Evolutionary conservation across 2,329 filamentous ascomycete species (phyloP), one percentile per base, ranked within the genome.

Genomic region (Grosmannia clavigera): DNA sequence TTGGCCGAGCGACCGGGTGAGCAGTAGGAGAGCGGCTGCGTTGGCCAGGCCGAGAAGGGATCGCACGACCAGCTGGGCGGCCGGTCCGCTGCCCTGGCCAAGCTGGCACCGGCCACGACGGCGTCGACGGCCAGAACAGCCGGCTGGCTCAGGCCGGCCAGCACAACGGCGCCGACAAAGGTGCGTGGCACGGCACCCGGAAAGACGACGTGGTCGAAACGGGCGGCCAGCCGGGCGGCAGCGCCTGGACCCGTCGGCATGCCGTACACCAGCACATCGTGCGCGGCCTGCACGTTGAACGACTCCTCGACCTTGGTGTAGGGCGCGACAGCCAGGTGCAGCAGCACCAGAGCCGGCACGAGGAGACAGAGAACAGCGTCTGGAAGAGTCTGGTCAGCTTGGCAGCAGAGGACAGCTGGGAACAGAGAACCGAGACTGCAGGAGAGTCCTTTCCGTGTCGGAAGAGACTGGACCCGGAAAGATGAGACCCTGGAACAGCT

Each of bases 221-320:
- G 75, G 3, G 76, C 69, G 19, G 77, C 78, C 19, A 94, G 74
- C 48, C 77, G 80, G 14, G 76, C 70, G 58, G 75, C 69, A 19
- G 80, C 70, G 65, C 85, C 76, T 25, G 73, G 70, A 29, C 64
- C 63, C 1, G 76, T 79, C 0, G 90, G 89, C 1, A 89, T 83
- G 29, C 91, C 91, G 70, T 94, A 90, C 46, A 82, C 81, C 62
- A 96, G 73, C 43, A 99, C 87, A 71, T 99, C 94, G 72, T 97
- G 94, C 3, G 85, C 82, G 6, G 94, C 94, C 72, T 99, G 94
- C 61, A 97, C 84, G 71, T 96, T 96, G 81, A 99, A 97, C 0
- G 92, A 97, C 73, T 99, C 94, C 72, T 99, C 94, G 62, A 99
- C 94, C 73, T 99, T 99, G 61, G 92, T 96, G 75, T 95, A 92